These are phyloP conservation scores for Primulina tabacum DNA, from an alignment of 257 asterid species.

Conservation along the genomic window DNA sequence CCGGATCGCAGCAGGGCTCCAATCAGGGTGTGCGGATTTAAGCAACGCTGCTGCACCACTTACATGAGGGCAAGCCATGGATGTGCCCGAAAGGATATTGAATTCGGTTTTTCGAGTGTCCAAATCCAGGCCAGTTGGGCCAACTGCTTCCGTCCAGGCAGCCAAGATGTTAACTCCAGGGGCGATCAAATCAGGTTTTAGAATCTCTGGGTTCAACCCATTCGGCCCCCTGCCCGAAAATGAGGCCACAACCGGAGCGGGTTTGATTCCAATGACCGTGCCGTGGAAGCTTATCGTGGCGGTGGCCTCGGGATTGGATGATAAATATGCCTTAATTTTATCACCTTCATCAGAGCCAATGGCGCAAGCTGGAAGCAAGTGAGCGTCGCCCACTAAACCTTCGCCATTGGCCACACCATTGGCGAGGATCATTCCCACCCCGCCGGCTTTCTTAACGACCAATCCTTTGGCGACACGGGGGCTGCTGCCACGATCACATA, in stretches of 20 bases:
- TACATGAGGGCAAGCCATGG: constrained; percentile 98
- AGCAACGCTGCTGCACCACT: constrained; percentile 97
- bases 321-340: constrained; percentile 54
- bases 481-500: constrained; percentile 91
- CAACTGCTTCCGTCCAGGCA: constrained; percentile 90
- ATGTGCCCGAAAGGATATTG: constrained; percentile 87
- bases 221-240: constrained; percentile 90
- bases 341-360: constrained; percentile 77
- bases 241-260: constrained; percentile 95
- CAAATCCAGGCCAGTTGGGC: constrained; percentile 80
- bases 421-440: constrained; percentile 89
- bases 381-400: constrained; percentile 93
- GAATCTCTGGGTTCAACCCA: constrained; percentile 79
- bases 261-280: constrained; percentile 72
- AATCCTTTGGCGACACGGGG: constrained; percentile 91
- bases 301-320: constrained; percentile 40
- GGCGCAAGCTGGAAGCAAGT: constrained; percentile 77
- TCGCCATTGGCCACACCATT: constrained; percentile 87
- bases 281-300: constrained; percentile 73
- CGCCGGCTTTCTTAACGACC: constrained; percentile 87
- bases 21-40: constrained; percentile 92
- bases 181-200: constrained; percentile 86
- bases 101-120: constrained; percentile 74
- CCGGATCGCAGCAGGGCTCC: constrained; percentile 91
- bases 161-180: constrained; percentile 95